These are phyloP conservation scores for Globomyces sp. DNA, from an alignment of 371 early-diverging fungal genomes.

Conservation along the genomic window DNA sequence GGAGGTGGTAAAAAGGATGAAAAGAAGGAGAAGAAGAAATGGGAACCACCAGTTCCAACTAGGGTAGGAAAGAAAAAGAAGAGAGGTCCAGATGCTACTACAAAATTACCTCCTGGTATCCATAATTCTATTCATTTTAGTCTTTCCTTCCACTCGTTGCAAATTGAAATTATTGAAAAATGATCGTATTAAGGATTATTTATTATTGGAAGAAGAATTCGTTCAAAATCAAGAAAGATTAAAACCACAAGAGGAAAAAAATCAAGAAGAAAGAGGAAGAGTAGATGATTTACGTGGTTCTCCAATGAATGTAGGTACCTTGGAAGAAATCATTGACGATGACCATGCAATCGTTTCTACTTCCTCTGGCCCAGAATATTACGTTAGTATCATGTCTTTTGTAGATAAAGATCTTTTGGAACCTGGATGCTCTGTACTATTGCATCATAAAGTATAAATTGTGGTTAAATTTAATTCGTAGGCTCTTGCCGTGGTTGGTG, in stretches of 20 bases:
- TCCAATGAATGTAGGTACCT: slow-evolving; percentile 98
- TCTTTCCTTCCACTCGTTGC: slow-evolving; percentile 96
- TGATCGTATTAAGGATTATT: slow-evolving; percentile 97
- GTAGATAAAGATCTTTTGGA: slow-evolving; percentile 99
- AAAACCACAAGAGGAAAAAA: slow-evolving; percentile 94
- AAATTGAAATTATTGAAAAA: slow-evolving; percentile 93
- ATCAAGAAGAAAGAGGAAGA: slow-evolving; percentile 86
- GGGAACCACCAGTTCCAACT: slow-evolving; percentile 98
- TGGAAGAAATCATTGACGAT: slow-evolving; percentile 99
- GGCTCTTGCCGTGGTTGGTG: slow-evolving; percentile 94
- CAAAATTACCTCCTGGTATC: slow-evolving; percentile 86
- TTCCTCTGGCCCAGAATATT: slow-evolving; percentile 96
- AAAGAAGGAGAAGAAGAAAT: slow-evolving; percentile 89
- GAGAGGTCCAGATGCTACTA: slow-evolving; percentile 92
- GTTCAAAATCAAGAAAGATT: slow-evolving; percentile 95
- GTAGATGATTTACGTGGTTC: slow-evolving; percentile 99
- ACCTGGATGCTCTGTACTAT: slow-evolving; percentile 96
- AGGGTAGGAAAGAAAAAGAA: slow-evolving; percentile 95
- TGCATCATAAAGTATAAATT: slow-evolving; percentile 82
- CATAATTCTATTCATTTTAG: slow-evolving; percentile 46
- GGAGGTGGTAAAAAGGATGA: slow-evolving; percentile 45
- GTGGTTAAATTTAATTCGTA: slow-evolving; percentile 35
- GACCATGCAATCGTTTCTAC: slow-evolving; percentile 99
- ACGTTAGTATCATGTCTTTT: slow-evolving; percentile 97
- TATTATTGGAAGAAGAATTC: slow-evolving; percentile 97